phyloP scores from a whole-genome alignment of 2,329 filamentous ascomycete species.

The Aspergillus sp. region DNA sequence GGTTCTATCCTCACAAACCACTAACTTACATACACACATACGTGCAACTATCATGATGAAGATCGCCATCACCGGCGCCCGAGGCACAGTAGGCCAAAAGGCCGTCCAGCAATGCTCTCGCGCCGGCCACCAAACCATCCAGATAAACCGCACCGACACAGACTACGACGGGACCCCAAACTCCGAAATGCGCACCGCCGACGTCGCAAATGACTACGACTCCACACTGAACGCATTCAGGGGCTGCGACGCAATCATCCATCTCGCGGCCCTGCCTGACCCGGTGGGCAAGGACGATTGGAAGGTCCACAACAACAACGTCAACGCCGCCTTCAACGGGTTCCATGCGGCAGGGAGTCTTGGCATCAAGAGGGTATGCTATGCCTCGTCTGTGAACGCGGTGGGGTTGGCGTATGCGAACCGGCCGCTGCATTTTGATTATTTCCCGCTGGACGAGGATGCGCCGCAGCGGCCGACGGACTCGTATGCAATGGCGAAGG shows the following conservation, averaged over 20 bases:
- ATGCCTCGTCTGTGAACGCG: constrained; percentile 40
- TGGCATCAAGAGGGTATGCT: constrained; percentile 37
- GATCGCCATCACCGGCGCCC: constrained; percentile 35
- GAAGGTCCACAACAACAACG: constrained; percentile 39
- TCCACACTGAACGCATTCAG: constrained; percentile 31
- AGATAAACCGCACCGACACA: constrained; percentile 27
- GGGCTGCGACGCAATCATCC: constrained; percentile 40
- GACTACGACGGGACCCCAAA: constrained; percentile 31
- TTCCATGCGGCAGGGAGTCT: constrained; percentile 37
- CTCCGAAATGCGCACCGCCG: constrained; percentile 35
- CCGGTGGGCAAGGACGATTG: constrained; percentile 33
- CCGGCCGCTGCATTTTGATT: constrained; percentile 35
- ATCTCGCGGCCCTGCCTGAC: constrained; percentile 40
- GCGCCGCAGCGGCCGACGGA: constrained; percentile 34
- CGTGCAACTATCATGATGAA: too few relatives aligned
- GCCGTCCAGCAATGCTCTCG: constrained; percentile 28
- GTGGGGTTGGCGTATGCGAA: constrained; percentile 40
- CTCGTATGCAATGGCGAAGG: constrained; percentile 38
- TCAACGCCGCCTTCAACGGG: constrained; percentile 41
- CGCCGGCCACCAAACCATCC: constrained; percentile 15
- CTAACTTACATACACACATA: too few relatives aligned
- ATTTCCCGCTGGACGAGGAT: constrained; percentile 41
- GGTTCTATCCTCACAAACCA: too few relatives aligned
- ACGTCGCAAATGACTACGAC: constrained; percentile 34
- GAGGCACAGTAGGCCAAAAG: constrained; percentile 32